These are phyloP conservation scores for Phaffia rhodozyma DNA, from an alignment of 1,284 basidiomycete species.

Conservation along the genomic window DNA sequence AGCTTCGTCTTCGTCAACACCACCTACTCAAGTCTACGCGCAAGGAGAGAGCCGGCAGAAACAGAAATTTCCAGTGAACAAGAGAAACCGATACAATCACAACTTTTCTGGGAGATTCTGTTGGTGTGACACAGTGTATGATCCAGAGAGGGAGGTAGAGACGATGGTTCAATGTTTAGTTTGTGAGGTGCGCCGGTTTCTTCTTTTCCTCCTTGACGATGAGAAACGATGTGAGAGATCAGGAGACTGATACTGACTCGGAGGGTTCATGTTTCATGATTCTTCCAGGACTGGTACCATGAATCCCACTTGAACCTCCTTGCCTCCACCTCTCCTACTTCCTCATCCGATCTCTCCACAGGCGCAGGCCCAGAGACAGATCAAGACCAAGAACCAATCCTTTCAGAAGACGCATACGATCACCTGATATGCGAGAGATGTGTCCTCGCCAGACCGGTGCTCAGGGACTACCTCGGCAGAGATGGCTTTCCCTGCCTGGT, in stretches of 20 bases:
- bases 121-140: slow-evolving; percentile 2
- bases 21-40: background rate
- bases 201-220: background rate
- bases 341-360: background rate
- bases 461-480: slow-evolving; percentile 2
- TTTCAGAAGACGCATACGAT: slow-evolving; percentile 7
- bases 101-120: slow-evolving; percentile 7
- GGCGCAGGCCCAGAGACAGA: background rate
- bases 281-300: slow-evolving; percentile 16
- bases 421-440: slow-evolving; percentile 9
- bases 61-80: slow-evolving; percentile 1
- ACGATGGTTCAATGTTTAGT: slow-evolving; percentile 11
- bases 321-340: background rate
- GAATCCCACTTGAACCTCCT: slow-evolving; percentile 10
- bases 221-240: too few species aligned
- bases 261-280: too few species aligned
- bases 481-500: background rate
- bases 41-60: background rate
- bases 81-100: background rate
- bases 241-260: too few species aligned
- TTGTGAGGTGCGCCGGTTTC: slow-evolving; percentile 1
- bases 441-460: slow-evolving; percentile 2
- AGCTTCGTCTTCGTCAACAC: too few species aligned
- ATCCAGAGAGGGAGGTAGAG: background rate
- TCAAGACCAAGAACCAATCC: background rate